Percentiles rank a stretch among this genome's conserved stretches.
Conservation (phyloP, 257 asterid species). For the Capsicum pubescens region DNA sequence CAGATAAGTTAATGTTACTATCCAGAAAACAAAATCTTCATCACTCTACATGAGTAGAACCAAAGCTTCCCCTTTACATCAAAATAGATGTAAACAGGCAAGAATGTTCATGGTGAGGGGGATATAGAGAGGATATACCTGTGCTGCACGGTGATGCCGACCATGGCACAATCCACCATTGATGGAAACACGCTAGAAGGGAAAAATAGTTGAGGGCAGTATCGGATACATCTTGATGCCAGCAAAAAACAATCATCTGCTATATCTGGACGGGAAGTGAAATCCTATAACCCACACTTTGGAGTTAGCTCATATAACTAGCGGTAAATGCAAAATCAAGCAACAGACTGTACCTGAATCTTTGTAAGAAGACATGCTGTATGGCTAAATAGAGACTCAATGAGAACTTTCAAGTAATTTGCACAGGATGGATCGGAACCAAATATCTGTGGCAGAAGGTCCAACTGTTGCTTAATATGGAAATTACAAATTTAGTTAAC, state of each 20-base stretch:
- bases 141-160: slow-evolving; percentile 95
- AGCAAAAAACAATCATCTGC: slow-evolving; percentile 97
- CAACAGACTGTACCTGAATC: slow-evolving; percentile 56
- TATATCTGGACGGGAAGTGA: slow-evolving; percentile 85
- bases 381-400: slow-evolving; percentile 88
- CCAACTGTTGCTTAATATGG: slow-evolving; percentile 35
- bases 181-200: slow-evolving; percentile 82
- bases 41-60: background rate
- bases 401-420: slow-evolving; percentile 73
- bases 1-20: background rate
- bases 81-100: background rate
- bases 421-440: slow-evolving; percentile 97
- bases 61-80: slow-evolving; percentile 9
- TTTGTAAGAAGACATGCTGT: slow-evolving; percentile 74
- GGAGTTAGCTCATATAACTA: slow-evolving; percentile 35
- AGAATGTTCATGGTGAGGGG: background rate
- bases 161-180: slow-evolving; percentile 87
- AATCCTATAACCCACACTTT: slow-evolving; percentile 54
- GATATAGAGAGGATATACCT: slow-evolving; percentile 53
- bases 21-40: slow-evolving; percentile 21
- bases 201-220: slow-evolving; percentile 90
- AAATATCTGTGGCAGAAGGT: slow-evolving; percentile 65
- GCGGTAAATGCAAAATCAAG: slow-evolving; percentile 14
- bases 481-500: slow-evolving; percentile 13
- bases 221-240: slow-evolving; percentile 98